Evolutionary conservation across 1,284 basidiomycete species (phyloP), one percentile per base, ranked within the genome.

Genomic region (Moniliella sp.): DNA sequence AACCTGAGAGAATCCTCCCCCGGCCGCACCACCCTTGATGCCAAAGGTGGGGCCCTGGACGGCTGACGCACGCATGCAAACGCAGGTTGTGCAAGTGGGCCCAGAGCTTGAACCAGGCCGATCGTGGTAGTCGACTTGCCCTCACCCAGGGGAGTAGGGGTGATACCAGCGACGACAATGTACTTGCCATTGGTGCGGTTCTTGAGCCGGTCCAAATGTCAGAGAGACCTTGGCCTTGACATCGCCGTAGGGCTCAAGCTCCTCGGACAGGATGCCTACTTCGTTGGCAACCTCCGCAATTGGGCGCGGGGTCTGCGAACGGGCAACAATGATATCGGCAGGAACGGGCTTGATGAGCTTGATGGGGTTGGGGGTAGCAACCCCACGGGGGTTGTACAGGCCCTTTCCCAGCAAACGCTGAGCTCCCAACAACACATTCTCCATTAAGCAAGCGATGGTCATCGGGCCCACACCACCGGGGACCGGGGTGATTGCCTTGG

Each of bases 11-110:
- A 97, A 99, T 37, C 88, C 88, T 47, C 88, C 88, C 34, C 91
- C 88, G 33, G 88, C 88, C 18, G 88, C 91, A 54, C 91, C 91
- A 50, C 88, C 88, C 66, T 99, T 99, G 69, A 99, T 93, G 58
- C 91, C 88, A 57, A 97, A 99, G 0, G 88, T 97, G 17, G 88
- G 88, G 11, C 91, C 88, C 63, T 99, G 88, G 82, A 88, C 2
- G 88, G 88, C 61, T 99, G 91, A 39, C 88, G 78, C n/a, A 97
- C 86, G 63, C 84, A 93, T 32, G 91, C 91, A 63, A 94, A 97
- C 7, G 83, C 72, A 11, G 80, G 76, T 44, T 88, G 82, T 41
- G 76, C 74, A 21, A 97, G 72, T 30, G 86, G 88, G 37, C 84
- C 84, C 40, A 99, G 72, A 16, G 88, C 88, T 63, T 99, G 88